Base-by-base conservation (phyloP, 371 early-diverging fungal species). In the Mucor sp. region DNA sequence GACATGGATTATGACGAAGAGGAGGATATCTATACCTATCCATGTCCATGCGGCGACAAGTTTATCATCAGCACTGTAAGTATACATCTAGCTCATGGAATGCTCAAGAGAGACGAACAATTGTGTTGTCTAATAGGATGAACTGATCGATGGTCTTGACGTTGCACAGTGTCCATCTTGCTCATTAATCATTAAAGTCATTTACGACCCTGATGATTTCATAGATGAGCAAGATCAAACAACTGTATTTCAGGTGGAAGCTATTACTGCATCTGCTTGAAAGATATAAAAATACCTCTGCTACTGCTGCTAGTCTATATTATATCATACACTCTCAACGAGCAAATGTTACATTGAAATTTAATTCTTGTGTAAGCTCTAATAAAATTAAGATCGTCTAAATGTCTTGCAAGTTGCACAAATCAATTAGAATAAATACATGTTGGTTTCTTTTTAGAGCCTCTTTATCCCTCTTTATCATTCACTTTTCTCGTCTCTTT, bases 21-120 rank as follows among this genome's bases (percentile, higher is more conserved):
- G 53, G 86, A 83, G 37, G 80, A 90, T 64, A 74, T 88, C 25
- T 99, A 95, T 81, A 89, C 87, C 43, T 99, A 97, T 81, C 99
- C 99, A 44, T 99, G 99, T 77, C 99, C 99, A 17, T 99, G 99
- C 81, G 99, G 99, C 14, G 99, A 99, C 86, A 87, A 89, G 44
- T 99, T 99, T 78, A 89, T 92, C 68, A 98, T 99, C 68, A 88
- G 91, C 9, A 63, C 86, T 70, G 92, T 90, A 80, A 44, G 44
- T 44, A 6, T 27, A 53, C 23, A 25, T 53, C 30, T n/a, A 14
- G 37, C 37, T 12, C 14, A 12, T 37, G 4, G 14, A 37, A 14
- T 1, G 19, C 15, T n/a, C 30, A 30, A 44, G 19, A 17, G 19
- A 44, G 17, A 8, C 7, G 17, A 44, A 44, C 44, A 44, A 5